phyloP scores from a whole-genome alignment of 108 stramenopile genomes.

The Chaetoceros muelleri region DNA sequence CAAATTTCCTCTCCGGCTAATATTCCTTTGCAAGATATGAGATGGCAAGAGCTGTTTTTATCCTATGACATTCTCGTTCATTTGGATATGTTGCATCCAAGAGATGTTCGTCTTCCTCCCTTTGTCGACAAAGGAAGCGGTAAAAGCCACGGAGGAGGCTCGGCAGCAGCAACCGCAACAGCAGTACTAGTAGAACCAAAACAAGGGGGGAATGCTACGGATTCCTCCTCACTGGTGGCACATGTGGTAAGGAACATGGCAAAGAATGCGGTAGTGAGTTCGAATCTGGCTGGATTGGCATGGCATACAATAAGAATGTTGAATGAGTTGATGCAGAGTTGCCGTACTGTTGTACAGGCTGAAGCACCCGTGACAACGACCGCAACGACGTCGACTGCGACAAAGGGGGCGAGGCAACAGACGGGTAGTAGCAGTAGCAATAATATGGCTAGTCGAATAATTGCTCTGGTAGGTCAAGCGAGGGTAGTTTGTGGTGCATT shows the following conservation, averaged over 20 bases:
- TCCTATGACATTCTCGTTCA: slow-evolving; percentile 72
- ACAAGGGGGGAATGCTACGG: neutral
- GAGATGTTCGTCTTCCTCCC: neutral
- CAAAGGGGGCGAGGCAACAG: neutral
- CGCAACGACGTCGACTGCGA: neutral
- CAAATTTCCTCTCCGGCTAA: slow-evolving; percentile 61
- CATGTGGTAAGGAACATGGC: slow-evolving; percentile 41
- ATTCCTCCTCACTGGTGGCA: slow-evolving; percentile 17
- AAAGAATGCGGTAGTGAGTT: slow-evolving; percentile 36
- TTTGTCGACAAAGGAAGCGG: neutral
- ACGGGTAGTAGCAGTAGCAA: slow-evolving; percentile 8
- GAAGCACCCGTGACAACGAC: neutral
- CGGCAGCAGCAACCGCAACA: neutral
- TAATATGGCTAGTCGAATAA: slow-evolving; percentile 42
- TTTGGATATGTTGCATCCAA: slow-evolving; percentile 20
- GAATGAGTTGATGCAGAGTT: slow-evolving; percentile 31
- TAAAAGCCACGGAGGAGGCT: neutral
- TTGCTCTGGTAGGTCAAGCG: slow-evolving; percentile 64
- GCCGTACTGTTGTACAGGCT: neutral
- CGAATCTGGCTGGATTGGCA: slow-evolving; percentile 63
- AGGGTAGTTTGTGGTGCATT: slow-evolving; percentile 63
- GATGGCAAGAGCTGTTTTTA: slow-evolving; percentile 66
- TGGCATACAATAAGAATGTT: slow-evolving; percentile 64
- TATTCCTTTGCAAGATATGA: slow-evolving; percentile 54
- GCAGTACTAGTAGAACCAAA: neutral